phyloP scores from a whole-genome alignment of 23 red algal species.

The Agarophyton chilense region DNA sequence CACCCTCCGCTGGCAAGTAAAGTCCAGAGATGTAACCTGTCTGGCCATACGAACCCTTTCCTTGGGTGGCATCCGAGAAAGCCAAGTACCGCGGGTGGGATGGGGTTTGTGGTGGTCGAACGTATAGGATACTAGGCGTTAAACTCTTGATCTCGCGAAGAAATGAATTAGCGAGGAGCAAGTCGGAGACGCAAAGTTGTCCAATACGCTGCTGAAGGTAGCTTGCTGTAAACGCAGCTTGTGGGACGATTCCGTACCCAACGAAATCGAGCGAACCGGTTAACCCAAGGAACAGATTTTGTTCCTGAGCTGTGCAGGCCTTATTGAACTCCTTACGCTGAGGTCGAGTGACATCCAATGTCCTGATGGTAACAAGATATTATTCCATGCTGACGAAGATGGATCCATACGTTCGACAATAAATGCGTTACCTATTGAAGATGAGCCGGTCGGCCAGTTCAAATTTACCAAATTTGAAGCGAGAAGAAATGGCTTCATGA shows the following conservation, averaged over 20 bases:
- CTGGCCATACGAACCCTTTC: slow-evolving; percentile 10
- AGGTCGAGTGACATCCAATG: too few species aligned
- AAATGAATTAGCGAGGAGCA: slow-evolving; percentile 26
- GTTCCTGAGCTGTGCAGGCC: too few species aligned
- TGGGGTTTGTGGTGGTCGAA: neutral
- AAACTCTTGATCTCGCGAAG: neutral
- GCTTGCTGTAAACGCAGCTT: slow-evolving; percentile 30
- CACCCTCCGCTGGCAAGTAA: neutral
- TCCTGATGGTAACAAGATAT: too few species aligned
- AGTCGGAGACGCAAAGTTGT: neutral
- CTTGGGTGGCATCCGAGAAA: neutral
- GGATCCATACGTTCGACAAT: too few species aligned
- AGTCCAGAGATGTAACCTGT: neutral
- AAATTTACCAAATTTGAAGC: slow-evolving; percentile 29
- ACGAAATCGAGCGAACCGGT: slow-evolving; percentile 26
- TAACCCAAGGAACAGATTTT: neutral
- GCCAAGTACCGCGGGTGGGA: neutral
- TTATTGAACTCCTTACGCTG: too few species aligned
- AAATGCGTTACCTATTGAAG: too few species aligned
- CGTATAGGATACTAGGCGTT: neutral
- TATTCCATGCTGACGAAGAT: too few species aligned
- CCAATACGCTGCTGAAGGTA: slow-evolving; percentile 16
- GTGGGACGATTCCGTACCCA: slow-evolving; percentile 15
- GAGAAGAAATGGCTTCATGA: neutral
- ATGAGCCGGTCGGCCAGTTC: too few species aligned